A percentile compares a stretch with the other conserved stretches of the same genome.
Conservation (phyloP, 1,139 yeast genomes). For the Petasospora rhodanensis region DNA sequence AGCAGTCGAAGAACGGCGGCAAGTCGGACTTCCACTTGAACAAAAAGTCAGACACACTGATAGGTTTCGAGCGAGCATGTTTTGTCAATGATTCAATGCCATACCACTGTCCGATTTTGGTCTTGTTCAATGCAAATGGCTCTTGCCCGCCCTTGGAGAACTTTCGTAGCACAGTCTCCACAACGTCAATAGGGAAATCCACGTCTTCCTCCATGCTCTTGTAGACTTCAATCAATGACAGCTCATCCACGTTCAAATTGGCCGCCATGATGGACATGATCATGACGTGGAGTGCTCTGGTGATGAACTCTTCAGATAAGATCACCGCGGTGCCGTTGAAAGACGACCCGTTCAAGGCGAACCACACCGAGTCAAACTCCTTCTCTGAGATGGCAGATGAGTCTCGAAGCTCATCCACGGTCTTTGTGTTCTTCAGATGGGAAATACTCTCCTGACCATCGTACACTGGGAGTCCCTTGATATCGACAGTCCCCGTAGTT, state of each 20-base stretch:
- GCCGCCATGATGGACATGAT: conserved; percentile 49
- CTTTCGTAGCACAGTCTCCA: conserved; percentile 43
- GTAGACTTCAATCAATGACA: conserved; percentile 27
- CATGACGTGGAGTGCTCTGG: conserved; percentile 38
- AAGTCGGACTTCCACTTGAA: conserved; percentile 60
- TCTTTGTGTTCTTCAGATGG: conserved; percentile 11
- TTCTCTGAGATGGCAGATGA: conserved; percentile 51
- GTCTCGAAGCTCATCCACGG: conserved; percentile 38
- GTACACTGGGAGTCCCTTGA: conserved; percentile 44
- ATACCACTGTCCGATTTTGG: conserved; percentile 49
- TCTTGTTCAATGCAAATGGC: conserved; percentile 35
- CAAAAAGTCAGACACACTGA: conserved; percentile 45
- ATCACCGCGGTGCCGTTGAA: conserved; percentile 37
- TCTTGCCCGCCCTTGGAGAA: conserved; percentile 33
- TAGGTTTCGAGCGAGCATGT: conserved; percentile 29
- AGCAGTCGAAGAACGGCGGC: conserved; percentile 59
- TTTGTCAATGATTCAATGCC: conserved; percentile 50
- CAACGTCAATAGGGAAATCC: conserved; percentile 32
- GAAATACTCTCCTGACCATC: conserved; percentile 32
- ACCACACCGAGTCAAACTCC: conserved; percentile 55
- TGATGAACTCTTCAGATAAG: conserved; percentile 33
- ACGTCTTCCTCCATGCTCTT: conserved; percentile 25
- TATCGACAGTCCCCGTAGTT: conserved; percentile 41
- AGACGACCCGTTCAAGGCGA: conserved; percentile 51
- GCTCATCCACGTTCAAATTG: conserved; percentile 30